Percentiles rank a stretch among this genome's conserved stretches.
Evolutionary conservation across 2,329 filamentous ascomycete genomes (phyloP).

Genomic region (Xylaria sp.): DNA sequence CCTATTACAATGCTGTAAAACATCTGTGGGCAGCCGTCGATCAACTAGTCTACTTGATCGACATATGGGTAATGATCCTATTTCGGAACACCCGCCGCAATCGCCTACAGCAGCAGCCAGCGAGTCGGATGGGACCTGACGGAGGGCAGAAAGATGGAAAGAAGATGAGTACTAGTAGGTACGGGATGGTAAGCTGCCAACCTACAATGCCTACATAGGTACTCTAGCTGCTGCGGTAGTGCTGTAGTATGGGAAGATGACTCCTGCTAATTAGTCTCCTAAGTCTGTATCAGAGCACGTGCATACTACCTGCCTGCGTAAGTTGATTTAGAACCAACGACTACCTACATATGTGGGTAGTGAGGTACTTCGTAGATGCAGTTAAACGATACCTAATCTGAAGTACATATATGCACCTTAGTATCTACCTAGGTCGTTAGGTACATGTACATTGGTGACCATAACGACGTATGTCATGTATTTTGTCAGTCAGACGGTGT

Average conservation of each 20-base stretch:
- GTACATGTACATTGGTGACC: not conserved
- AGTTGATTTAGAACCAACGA: not conserved
- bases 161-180: not conserved
- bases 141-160: not conserved
- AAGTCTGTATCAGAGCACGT: not conserved
- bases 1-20: slow-evolving; percentile 23
- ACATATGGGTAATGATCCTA: slow-evolving; percentile 27
- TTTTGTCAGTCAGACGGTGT: too few relatives aligned
- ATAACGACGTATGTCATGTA: not conserved
- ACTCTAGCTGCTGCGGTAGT: too few relatives aligned
- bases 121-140: not conserved
- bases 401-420: not conserved
- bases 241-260: not conserved
- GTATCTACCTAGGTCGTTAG: not conserved
- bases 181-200: not conserved
- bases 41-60: slow-evolving; percentile 35
- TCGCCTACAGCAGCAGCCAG: slow-evolving; percentile 7
- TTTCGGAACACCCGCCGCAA: slow-evolving; percentile 29
- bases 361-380: not conserved
- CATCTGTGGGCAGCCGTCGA: slow-evolving; percentile 31
- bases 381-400: not conserved
- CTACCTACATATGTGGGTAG: too few relatives aligned
- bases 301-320: not conserved
- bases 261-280: not conserved
- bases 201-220: too few relatives aligned